Percentiles rank a stretch among this genome's conserved stretches.
Conservation (phyloP, 2,329 filamentous ascomycete species). For the Botryosphaeria dothidea region DNA sequence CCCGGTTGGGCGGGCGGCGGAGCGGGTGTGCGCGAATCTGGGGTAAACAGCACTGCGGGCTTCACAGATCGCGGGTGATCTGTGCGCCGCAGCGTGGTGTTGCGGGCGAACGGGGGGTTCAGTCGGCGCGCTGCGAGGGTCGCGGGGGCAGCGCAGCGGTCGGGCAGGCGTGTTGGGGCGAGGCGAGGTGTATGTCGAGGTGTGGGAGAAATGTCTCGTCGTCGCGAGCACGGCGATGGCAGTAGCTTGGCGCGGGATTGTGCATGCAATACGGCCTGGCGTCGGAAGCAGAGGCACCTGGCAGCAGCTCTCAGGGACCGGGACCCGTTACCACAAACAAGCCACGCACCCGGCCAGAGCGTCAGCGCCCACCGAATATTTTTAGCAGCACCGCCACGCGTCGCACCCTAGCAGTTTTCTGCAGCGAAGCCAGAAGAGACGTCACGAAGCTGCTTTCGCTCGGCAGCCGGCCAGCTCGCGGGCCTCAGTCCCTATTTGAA, state of each 20-base stretch:
- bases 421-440: neutral
- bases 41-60: slow-evolving; percentile 19
- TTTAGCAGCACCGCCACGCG: slow-evolving; percentile 16
- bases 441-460: neutral
- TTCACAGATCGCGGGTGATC: slow-evolving; percentile 18
- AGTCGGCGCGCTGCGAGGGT: neutral
- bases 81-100: slow-evolving; percentile 18
- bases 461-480: neutral
- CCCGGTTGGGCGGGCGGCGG: slow-evolving; percentile 1
- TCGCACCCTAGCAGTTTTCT: neutral
- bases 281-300: neutral
- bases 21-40: slow-evolving; percentile 14
- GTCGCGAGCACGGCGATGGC: slow-evolving; percentile 12
- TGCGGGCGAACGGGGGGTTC: slow-evolving; percentile 12
- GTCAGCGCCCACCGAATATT: neutral
- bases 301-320: slow-evolving; percentile 9
- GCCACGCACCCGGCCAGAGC: slow-evolving; percentile 3
- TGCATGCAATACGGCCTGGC: slow-evolving; percentile 11
- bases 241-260: slow-evolving; percentile 15
- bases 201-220: slow-evolving; percentile 16
- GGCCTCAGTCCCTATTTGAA: neutral
- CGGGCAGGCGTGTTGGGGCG: neutral
- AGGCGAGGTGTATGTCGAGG: neutral
- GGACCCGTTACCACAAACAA: neutral
- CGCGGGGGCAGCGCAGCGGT: neutral